Base-by-base conservation (phyloP, 305 asterid genomes). In the Ilex paraguariensis region DNA sequence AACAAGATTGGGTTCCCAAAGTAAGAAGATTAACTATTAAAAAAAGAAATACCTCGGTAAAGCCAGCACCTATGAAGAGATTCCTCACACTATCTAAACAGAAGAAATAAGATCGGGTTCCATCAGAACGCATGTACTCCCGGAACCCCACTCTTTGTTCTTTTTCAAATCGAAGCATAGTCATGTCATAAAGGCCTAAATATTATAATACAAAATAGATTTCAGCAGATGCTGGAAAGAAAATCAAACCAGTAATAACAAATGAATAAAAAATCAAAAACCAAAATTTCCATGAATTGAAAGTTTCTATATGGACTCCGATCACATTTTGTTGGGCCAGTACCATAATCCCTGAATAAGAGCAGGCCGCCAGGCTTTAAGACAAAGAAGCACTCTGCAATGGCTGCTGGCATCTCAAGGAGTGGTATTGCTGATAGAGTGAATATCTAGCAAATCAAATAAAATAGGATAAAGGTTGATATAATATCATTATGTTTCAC, bases 331-430 rank as follows among this genome's bases (percentile, higher is more conserved):
- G 42, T 53, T 61, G 54, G 28, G 28, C 28, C 31, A 73, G 70
- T 91, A 91, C 98, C 98, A 62, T 89, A 92, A 81, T 92, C 98
- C 77, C 98, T 75, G 71, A 92, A 87, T 65, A 92, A 80, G 60
- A 92, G 80, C 49, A 80, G 65, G 70, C 98, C 96, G 50, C 98
- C 96, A 3, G 97, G 96, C 82, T 81, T 87, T 63, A 92, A 71
- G 76, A 80, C 88, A 65, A 79, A 66, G 81, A 84, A 82, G 78
- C 98, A 89, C 61, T 82, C 81, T 12, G 75, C 66, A 45, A 89
- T 80, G 70, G 91, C 93, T 61, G 54, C 65, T 10, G 73, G 76
- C 98, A 92, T 92, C 78, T 81, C 77, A 62, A 78, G 81, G 64
- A 70, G 80, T 39, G 95, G 95, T 66, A 87, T 60, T 56, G 98